Evolutionary conservation across 768 basidiomycete genomes (phyloP).

Genomic region (Sporobolomyces roseus): DNA sequence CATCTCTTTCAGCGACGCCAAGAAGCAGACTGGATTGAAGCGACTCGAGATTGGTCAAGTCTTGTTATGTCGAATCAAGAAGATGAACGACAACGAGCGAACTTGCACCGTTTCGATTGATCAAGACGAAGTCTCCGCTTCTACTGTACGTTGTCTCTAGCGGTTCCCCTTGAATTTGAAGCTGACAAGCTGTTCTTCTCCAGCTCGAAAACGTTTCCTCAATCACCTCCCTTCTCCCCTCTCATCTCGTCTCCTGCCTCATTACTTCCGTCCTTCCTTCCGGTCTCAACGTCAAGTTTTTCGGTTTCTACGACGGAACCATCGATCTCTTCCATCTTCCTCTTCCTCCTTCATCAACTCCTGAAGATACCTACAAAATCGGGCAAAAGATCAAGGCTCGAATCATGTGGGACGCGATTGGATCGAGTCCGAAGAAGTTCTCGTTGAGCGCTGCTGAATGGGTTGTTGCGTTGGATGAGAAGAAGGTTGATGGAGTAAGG

Average conservation of each 20-base stretch:
- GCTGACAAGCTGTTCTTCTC: background rate
- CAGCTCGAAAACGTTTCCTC: slow-evolving; percentile 74
- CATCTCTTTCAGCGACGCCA: slow-evolving; percentile 69
- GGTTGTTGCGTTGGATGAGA: slow-evolving; percentile 56
- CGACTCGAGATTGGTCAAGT: slow-evolving; percentile 63
- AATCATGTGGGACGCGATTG: slow-evolving; percentile 72
- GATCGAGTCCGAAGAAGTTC: slow-evolving; percentile 70
- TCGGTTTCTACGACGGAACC: slow-evolving; percentile 89
- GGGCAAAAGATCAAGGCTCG: slow-evolving; percentile 66
- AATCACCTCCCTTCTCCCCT: slow-evolving; percentile 78
- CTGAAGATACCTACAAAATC: slow-evolving; percentile 53
- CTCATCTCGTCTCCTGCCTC: slow-evolving; percentile 72
- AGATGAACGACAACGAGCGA: slow-evolving; percentile 70
- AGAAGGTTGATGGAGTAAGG: slow-evolving; percentile 48
- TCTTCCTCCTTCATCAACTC: slow-evolving; percentile 37
- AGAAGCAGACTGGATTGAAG: slow-evolving; percentile 49
- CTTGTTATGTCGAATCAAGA: slow-evolving; percentile 63
- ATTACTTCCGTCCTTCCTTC: slow-evolving; percentile 68
- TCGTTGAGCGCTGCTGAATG: slow-evolving; percentile 73
- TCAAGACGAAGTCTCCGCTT: slow-evolving; percentile 54
- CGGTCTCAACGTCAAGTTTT: slow-evolving; percentile 80
- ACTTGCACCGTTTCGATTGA: slow-evolving; percentile 68
- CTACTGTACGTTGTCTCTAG: slow-evolving; percentile 55
- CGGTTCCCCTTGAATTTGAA: no score
- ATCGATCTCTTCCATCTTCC: slow-evolving; percentile 74